These are phyloP conservation scores for Cubamyces lactineus DNA, from an alignment of 768 basidiomycete species.

Conservation along the genomic window DNA sequence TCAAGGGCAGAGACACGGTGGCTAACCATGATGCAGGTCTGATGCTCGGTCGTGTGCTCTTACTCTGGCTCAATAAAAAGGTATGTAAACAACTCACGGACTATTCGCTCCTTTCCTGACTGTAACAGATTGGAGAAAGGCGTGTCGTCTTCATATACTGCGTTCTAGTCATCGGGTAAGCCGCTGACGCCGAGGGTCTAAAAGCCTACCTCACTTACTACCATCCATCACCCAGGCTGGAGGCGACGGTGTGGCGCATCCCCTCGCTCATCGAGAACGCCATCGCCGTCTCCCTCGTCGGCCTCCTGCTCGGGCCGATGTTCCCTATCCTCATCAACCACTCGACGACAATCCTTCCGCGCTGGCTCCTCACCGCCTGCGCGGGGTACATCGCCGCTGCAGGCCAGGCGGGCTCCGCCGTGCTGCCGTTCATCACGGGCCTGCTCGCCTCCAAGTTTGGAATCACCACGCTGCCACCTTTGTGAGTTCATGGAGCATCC, in stretches of 20 bases:
- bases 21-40: slow-evolving; percentile 17
- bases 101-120: not conserved
- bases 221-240: slow-evolving; percentile 6
- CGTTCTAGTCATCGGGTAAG: slow-evolving; percentile 30
- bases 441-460: slow-evolving; percentile 66
- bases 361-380: slow-evolving; percentile 63
- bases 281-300: slow-evolving; percentile 42
- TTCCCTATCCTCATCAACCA: slow-evolving; percentile 70
- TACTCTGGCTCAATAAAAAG: slow-evolving; percentile 31
- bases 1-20: not conserved
- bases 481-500: slow-evolving; percentile 45
- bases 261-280: slow-evolving; percentile 56
- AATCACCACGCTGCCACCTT: slow-evolving; percentile 60
- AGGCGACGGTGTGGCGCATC: slow-evolving; percentile 54
- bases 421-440: slow-evolving; percentile 75
- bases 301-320: slow-evolving; percentile 50
- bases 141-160: slow-evolving; percentile 31
- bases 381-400: slow-evolving; percentile 43
- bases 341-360: slow-evolving; percentile 66
- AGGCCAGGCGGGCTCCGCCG: slow-evolving; percentile 72
- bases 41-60: slow-evolving; percentile 28
- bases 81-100: not conserved
- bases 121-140: slow-evolving; percentile 30
- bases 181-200: not conserved
- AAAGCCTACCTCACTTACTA: not conserved